Base-by-base conservation (phyloP, 2,329 filamentous ascomycete species). In the Venturia oleaginea region DNA sequence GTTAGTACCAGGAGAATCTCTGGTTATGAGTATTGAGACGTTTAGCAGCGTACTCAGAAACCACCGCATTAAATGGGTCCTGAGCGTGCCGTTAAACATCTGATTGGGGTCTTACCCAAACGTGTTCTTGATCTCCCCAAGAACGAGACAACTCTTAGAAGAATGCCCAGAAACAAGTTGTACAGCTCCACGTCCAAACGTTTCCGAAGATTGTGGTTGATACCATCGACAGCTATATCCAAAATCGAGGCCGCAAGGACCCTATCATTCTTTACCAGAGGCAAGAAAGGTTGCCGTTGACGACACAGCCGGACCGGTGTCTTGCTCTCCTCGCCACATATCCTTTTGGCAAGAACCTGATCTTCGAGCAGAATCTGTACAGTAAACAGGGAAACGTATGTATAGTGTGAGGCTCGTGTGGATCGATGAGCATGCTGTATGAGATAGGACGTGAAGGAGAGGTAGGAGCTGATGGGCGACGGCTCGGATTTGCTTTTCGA, bases 341-440 rank as follows among this genome's bases (percentile, higher is more conserved):
- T 84, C 42, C 87, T 84, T 74, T 96, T 96, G 74, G 89, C 91
- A 19, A 95, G 80, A 10, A 85, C 78, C 38, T 88, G 84, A 72
- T 99, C 93, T 76, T 97, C 93, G 63, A 96, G 85, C 2, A 99
- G 79, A 27, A 96, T 85, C 27, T 92, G 89, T 65, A 97, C 80
- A 11, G 92, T 88, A 78, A 96, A 89, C 19, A 97, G 82, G 70
- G 88, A 92, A 30, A 96, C 82, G 70, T 95, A 88, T 2, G 91
- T 87, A 75, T 99, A 99, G 67, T 90, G 82, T 0, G 90, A 85
- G 15, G 90, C 86, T 67, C 94, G 84, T 37, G 81, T 75, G 3
- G 91, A 95, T 24, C 94, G 85, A 75, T 97, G 89, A 1, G 94
- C 92, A 76, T 99, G 93, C 70, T 97, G 92, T 60, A 96, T 84